These are phyloP conservation scores for Pseudocercospora fuligena DNA, from an alignment of 2,329 filamentous ascomycete species.

Conservation along the genomic window DNA sequence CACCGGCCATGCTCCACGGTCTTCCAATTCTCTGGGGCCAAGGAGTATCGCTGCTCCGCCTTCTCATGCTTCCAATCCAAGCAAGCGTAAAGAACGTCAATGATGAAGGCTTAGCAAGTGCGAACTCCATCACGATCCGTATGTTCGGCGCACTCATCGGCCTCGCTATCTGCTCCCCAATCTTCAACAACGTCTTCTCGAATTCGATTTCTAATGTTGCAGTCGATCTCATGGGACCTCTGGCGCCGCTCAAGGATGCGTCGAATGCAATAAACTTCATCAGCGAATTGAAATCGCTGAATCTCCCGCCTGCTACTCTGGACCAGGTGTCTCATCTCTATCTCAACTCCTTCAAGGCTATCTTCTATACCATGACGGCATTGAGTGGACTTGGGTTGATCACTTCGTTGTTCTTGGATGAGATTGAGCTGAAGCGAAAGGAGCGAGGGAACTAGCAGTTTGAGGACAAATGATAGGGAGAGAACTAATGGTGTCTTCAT, in stretches of 20 bases:
- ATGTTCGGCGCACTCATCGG: slow-evolving; percentile 4
- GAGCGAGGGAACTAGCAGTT: neutral
- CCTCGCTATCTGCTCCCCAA: slow-evolving; percentile 2
- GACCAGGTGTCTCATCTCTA: neutral
- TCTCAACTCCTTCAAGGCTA: neutral
- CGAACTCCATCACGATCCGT: neutral
- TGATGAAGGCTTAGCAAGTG: neutral
- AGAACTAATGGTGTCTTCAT: too few species aligned
- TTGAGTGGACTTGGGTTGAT: neutral
- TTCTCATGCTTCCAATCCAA: slow-evolving; percentile 6
- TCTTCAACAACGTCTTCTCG: slow-evolving; percentile 4
- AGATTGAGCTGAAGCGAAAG: neutral
- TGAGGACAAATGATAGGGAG: neutral
- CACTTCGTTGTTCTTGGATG: neutral
- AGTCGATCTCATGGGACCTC: neutral
- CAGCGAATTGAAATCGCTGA: neutral
- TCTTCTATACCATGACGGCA: neutral
- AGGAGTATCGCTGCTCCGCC: neutral
- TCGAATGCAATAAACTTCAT: neutral
- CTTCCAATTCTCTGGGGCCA: neutral
- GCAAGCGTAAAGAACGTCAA: neutral
- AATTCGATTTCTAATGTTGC: neutral
- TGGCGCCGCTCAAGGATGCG: slow-evolving; percentile 7
- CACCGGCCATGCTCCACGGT: neutral
- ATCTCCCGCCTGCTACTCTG: neutral